phyloP scores from a whole-genome alignment of 768 basidiomycete genomes.

The Amylocystis lapponica region DNA sequence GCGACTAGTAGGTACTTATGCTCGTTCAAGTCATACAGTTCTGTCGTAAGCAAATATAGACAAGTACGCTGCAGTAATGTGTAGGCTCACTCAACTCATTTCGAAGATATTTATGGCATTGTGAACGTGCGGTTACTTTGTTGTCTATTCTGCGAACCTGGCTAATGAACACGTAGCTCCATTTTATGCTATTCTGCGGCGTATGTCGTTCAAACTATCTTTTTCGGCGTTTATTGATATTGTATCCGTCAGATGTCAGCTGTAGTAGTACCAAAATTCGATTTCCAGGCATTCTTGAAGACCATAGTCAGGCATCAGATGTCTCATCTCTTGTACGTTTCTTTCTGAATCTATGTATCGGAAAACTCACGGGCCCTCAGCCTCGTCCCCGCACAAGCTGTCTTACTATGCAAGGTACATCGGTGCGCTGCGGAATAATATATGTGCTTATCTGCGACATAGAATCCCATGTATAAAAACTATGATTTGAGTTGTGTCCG shows the following conservation, averaged over 20 bases:
- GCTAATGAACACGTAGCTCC: conserved; percentile 15
- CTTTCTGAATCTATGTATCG: background rate
- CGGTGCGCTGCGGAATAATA: background rate
- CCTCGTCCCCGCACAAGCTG: conserved; percentile 25
- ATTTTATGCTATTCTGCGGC: conserved; percentile 20
- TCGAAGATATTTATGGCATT: conserved; percentile 42
- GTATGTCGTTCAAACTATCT: conserved; percentile 9
- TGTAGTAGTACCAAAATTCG: conserved; percentile 30
- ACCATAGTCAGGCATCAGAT: conserved; percentile 27
- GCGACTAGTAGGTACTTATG: conserved; percentile 3
- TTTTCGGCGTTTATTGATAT: too few relatives aligned
- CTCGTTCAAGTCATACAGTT: conserved; percentile 20
- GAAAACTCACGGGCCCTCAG: conserved; percentile 4
- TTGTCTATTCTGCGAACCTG: conserved; percentile 19
- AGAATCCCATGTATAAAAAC: conserved; percentile 18
- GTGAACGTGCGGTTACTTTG: conserved; percentile 24
- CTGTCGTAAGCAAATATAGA: conserved; percentile 17
- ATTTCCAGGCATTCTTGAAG: conserved; percentile 24
- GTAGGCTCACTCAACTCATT: background rate
- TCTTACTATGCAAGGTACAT: conserved; percentile 25
- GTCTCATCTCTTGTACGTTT: conserved; percentile 27
- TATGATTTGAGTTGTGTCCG: conserved; percentile 25
- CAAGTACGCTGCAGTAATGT: background rate
- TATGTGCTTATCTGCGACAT: background rate
- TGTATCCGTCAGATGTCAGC: conserved; percentile 19